Conservation (phyloP, 1,284 basidiomycete species). For the Cutaneotrichosporon cavernicola region DNA sequence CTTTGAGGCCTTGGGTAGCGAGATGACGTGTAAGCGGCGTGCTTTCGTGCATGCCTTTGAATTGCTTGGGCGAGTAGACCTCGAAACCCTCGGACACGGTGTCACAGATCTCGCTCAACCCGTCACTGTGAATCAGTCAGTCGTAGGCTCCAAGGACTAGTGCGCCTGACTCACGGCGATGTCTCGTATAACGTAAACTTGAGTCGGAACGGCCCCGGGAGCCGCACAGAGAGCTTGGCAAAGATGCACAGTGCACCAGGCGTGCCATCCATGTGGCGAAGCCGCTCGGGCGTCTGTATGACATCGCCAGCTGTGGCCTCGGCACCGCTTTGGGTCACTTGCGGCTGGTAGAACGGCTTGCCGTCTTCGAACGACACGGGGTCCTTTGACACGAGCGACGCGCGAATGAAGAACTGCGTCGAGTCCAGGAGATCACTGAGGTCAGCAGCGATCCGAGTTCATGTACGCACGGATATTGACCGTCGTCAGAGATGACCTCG, state of each 20-base stretch:
- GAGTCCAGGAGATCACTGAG: constrained; percentile 39
- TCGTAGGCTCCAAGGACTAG: neutral
- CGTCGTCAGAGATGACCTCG: constrained; percentile 33
- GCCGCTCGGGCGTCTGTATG: constrained; percentile 50
- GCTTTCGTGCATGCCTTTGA: constrained; percentile 54
- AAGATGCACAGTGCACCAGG: constrained; percentile 50
- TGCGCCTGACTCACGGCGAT: constrained; percentile 37
- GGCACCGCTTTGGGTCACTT: constrained; percentile 48
- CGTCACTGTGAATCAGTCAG: constrained; percentile 27
- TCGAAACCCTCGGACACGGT: constrained; percentile 51
- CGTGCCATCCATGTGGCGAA: constrained; percentile 45
- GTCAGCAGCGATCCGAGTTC: neutral
- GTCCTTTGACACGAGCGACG: constrained; percentile 37
- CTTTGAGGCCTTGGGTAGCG: constrained; percentile 53
- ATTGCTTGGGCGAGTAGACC: constrained; percentile 54
- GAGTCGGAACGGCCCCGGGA: constrained; percentile 52
- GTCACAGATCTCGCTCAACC: constrained; percentile 40
- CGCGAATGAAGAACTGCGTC: constrained; percentile 44
- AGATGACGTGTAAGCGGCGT: constrained; percentile 52
- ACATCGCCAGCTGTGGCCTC: constrained; percentile 53
- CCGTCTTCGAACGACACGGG: constrained; percentile 12
- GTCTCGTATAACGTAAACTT: constrained; percentile 52
- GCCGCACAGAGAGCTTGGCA: constrained; percentile 50
- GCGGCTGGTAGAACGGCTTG: constrained; percentile 32
- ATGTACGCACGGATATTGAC: constrained; percentile 22